Percentiles rank a stretch among this genome's conserved stretches.
Conservation (phyloP, 2,329 filamentous ascomycete species). For the Aspergillus sp. region DNA sequence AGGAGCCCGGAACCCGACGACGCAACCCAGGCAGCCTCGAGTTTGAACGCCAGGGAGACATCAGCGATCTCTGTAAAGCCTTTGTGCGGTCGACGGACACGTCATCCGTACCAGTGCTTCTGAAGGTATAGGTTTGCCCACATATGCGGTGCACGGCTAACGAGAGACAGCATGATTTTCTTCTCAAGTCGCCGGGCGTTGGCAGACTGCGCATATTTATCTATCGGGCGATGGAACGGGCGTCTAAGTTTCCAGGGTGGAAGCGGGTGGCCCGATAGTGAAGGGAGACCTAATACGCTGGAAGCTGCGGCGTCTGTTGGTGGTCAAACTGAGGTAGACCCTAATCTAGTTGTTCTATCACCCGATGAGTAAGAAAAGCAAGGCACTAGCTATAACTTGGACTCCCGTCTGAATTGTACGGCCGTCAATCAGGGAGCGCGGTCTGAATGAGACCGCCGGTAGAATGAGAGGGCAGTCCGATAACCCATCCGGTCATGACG, state of each 20-base stretch:
- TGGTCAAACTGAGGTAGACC: background rate
- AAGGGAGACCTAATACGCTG: background rate
- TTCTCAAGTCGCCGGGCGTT: conserved; percentile 1
- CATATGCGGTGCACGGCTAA: background rate
- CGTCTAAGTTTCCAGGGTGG: background rate
- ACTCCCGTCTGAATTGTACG: background rate
- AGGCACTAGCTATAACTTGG: background rate
- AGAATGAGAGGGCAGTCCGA: background rate
- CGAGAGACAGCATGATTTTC: conserved; percentile 4
- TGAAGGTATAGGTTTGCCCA: background rate
- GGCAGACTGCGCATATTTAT: conserved; percentile 1
- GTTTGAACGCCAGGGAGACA: background rate
- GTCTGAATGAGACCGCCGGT: background rate
- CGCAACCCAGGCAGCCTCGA: conserved; percentile 1
- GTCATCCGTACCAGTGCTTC: background rate
- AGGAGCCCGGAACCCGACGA: conserved; percentile 1
- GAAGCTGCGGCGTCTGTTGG: background rate
- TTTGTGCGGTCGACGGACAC: background rate
- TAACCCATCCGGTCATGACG: background rate
- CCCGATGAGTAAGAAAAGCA: background rate
- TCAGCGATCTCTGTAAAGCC: background rate
- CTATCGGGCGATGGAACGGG: conserved; percentile 2
- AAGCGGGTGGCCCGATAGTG: background rate
- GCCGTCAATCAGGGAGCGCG: background rate
- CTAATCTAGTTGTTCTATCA: background rate